A percentile compares a stretch with the other conserved stretches of the same genome.
Conservation (phyloP, 2,329 filamentous ascomycete species). For the Exophiala bonariae region DNA sequence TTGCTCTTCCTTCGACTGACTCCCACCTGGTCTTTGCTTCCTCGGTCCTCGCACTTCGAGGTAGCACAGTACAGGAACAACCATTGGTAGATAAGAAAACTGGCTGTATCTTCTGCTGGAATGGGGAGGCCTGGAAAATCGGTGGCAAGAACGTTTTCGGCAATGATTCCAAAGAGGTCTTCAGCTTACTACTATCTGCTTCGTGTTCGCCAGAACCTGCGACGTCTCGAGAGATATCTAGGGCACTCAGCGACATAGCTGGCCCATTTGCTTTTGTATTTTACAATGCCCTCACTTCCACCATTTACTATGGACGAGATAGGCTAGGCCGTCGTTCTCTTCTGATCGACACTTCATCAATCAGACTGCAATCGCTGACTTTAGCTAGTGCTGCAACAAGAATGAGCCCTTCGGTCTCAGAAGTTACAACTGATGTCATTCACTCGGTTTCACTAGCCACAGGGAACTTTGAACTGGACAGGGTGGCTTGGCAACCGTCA, state of each 20-base stretch:
- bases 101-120: slow-evolving; percentile 84
- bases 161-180: slow-evolving; percentile 76
- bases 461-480: slow-evolving; percentile 3
- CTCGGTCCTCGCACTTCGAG: slow-evolving; percentile 88
- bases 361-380: slow-evolving; percentile 46
- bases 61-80: slow-evolving; percentile 68
- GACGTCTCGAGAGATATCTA: slow-evolving; percentile 40
- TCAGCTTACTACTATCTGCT: slow-evolving; percentile 58
- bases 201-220: slow-evolving; percentile 23
- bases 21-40: slow-evolving; percentile 67
- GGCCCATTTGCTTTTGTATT: slow-evolving; percentile 92
- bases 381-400: slow-evolving; percentile 76
- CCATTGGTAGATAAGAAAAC: slow-evolving; percentile 63
- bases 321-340: slow-evolving; percentile 84
- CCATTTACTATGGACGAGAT: slow-evolving; percentile 81
- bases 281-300: slow-evolving; percentile 62
- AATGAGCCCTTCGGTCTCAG: slow-evolving; percentile 39
- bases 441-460: slow-evolving; percentile 55
- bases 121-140: slow-evolving; percentile 91
- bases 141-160: slow-evolving; percentile 56
- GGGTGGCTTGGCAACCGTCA: slow-evolving; percentile 12
- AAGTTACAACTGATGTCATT: slow-evolving; percentile 83
- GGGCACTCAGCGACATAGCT: slow-evolving; percentile 62
- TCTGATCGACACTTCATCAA: slow-evolving; percentile 45
- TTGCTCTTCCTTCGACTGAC: slow-evolving; percentile 22